Evolutionary conservation across 495 filamentous ascomycete genomes (phyloP), one percentile per base, ranked within the genome.

Genomic region (Hypomontagnella submonticulosa): DNA sequence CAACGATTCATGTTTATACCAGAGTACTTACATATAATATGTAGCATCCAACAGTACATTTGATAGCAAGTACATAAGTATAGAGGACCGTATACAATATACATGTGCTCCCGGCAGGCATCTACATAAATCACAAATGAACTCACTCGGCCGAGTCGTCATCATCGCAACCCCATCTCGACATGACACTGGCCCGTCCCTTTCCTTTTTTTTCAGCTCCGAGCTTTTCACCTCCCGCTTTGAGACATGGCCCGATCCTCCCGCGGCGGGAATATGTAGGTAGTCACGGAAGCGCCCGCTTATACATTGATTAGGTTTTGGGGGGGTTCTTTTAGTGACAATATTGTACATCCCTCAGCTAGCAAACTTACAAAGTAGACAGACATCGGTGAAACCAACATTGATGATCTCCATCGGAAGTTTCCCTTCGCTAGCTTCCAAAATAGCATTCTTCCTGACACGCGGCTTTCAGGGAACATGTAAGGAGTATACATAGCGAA

Each of bases 211-310:
- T 69, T 61, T 60, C 66, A 69, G 66, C 60, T 56, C 65, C 65
- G 54, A 46, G 46, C 1, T 54, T n/a, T 12, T 59, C 65, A 63
- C 66, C 66, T 63, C 59, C 54, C 65, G 8, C 16, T 50, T 63
- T 60, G 20, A 63, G 65, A 56, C 65, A 63, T 63, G 50, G 65
- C 54, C 65, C 65, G 65, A 60, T 63, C 65, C 53, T 68, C 66
- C 66, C 66, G 66, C 60, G 16, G 43, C 59, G 49, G 66, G 59
- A 53, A 60, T 51, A 51, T 49, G 38, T 63, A 50, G 6, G 56
- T 48, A 56, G 32, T 19, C 44, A 69, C 59, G 60, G 59, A 54
- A 63, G 32, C 37, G 50, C 66, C 66, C 60, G 66, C 60, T 69
- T 53, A 43, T 63, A 63, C 55, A 63, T 69, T 16, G 10, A 43